These are phyloP conservation scores for Friedmanniomyces endolithicus DNA, from an alignment of 495 filamentous ascomycete species.

Conservation along the genomic window DNA sequence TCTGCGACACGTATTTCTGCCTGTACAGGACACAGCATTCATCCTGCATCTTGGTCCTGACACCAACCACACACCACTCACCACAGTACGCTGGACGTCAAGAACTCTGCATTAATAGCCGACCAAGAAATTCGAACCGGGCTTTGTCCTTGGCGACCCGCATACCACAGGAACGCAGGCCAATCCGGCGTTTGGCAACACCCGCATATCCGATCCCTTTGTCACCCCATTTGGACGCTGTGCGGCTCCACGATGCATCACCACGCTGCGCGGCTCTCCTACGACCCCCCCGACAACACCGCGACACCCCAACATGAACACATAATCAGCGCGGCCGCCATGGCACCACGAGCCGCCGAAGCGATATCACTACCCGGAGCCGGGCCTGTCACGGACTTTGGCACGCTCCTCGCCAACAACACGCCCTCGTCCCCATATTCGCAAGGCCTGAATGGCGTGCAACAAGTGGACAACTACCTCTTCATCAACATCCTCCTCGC, in stretches of 20 bases:
- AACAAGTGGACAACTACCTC: slow-evolving; percentile 29
- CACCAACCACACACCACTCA: neutral
- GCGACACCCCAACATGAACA: neutral
- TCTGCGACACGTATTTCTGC: neutral
- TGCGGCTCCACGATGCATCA: neutral
- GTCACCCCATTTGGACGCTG: neutral
- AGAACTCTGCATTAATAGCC: neutral
- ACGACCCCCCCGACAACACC: neutral
- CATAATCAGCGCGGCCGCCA: neutral
- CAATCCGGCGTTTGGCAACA: neutral
- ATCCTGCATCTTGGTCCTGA: neutral
- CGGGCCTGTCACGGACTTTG: slow-evolving; percentile 7
- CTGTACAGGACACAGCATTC: neutral
- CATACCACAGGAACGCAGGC: neutral
- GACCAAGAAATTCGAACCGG: neutral
- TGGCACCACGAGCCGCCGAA: slow-evolving; percentile 5
- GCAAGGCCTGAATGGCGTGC: slow-evolving; percentile 29
- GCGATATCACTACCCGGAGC: neutral
- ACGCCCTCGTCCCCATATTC: slow-evolving; percentile 11
- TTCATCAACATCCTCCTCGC: slow-evolving; percentile 26
- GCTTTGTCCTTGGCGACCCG: neutral
- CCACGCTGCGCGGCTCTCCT: neutral
- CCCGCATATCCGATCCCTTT: neutral
- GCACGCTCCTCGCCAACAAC: slow-evolving; percentile 3
- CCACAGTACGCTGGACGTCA: no score